Conservation (phyloP, 192 early-diverging fungal species). For the Pilaira anomala region DNA sequence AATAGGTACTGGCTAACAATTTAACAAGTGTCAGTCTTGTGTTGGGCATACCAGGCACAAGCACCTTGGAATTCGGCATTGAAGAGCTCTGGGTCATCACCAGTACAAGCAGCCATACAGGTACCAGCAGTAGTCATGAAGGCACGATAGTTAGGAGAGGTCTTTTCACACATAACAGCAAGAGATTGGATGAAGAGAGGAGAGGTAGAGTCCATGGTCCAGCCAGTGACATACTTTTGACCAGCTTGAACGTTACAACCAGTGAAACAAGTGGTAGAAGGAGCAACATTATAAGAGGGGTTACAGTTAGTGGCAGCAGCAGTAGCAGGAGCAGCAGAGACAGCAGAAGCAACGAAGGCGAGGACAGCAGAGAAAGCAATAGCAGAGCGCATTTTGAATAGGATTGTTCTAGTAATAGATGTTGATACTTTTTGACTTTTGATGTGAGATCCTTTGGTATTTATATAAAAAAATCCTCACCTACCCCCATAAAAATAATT, state of each 20-base stretch:
- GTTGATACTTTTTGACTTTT: no score
- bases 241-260: constrained; percentile 4
- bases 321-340: constrained; percentile 10
- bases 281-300: constrained; percentile 9
- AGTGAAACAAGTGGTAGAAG: constrained; percentile 1
- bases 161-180: not conserved
- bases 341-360: not conserved
- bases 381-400: constrained; percentile 4
- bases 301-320: constrained; percentile 3
- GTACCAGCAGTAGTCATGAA: constrained; percentile 11
- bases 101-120: not conserved
- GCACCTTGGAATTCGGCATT: not conserved
- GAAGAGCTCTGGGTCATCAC: constrained; percentile 11
- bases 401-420: not conserved
- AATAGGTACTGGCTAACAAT: not conserved
- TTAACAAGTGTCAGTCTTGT: constrained; percentile 7
- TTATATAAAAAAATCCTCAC: no score
- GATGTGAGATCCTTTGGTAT: no score
- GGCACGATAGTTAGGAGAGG: not conserved
- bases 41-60: constrained; percentile 1
- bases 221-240: not conserved
- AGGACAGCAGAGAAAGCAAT: not conserved
- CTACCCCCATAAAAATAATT: no score
- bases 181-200: constrained; percentile 2
- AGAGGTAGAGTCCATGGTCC: constrained; percentile 6